Evolutionary conservation across 2,329 filamentous ascomycete species (phyloP).

Genomic region (Ascochyta fabae): DNA sequence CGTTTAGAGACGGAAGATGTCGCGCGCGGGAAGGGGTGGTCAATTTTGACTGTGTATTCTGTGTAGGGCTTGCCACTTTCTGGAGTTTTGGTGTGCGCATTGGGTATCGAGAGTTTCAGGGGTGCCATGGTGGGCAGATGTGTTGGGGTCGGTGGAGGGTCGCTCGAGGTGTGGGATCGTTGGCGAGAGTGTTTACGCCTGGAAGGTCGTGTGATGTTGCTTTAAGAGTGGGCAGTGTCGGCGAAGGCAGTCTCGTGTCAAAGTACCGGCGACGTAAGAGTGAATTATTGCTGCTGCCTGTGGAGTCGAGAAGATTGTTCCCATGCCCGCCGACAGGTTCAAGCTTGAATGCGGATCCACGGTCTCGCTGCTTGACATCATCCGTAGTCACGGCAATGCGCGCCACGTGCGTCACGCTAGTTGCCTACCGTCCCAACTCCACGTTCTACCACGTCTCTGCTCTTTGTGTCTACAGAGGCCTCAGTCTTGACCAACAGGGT

Average conservation of each 20-base stretch:
- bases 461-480: too few relatives aligned
- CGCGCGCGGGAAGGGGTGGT: slow-evolving; percentile 76
- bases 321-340: slow-evolving; percentile 7
- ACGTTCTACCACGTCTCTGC: too few relatives aligned
- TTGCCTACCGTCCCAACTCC: too few relatives aligned
- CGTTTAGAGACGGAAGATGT: slow-evolving; percentile 80
- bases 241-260: neutral
- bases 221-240: neutral
- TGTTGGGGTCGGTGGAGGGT: neutral
- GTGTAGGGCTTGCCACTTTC: slow-evolving; percentile 69
- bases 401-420: slow-evolving; percentile 18
- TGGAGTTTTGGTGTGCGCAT: slow-evolving; percentile 58
- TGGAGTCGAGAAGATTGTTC: slow-evolving; percentile 8
- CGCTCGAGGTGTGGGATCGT: neutral
- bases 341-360: slow-evolving; percentile 11
- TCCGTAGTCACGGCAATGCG: slow-evolving; percentile 11
- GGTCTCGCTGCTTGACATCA: slow-evolving; percentile 20
- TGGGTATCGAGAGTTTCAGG: slow-evolving; percentile 56
- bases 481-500: too few relatives aligned
- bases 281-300: slow-evolving; percentile 2
- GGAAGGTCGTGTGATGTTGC: slow-evolving; percentile 1
- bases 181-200: slow-evolving; percentile 1
- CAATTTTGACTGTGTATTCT: slow-evolving; percentile 78
- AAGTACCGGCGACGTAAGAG: neutral
- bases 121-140: slow-evolving; percentile 49